Conservation (phyloP, 768 basidiomycete species). For the Dentipellis fragilis region DNA sequence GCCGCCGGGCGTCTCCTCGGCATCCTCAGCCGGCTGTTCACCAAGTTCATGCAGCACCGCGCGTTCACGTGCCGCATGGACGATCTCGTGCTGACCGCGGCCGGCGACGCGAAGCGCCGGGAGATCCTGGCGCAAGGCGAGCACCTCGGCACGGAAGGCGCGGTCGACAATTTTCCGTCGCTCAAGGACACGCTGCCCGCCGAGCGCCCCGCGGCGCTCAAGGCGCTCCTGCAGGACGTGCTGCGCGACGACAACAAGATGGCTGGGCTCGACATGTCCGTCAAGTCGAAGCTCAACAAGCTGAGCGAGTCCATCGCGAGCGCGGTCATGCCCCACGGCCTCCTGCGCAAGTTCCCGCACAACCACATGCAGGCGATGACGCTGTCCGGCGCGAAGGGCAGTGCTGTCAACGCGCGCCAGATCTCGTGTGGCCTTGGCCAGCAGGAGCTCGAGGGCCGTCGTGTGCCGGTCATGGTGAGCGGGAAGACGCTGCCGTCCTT, state of each 20-base stretch:
- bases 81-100: conserved; percentile 81
- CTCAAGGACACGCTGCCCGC: conserved; percentile 38
- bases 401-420: conserved; percentile 92
- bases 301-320: conserved; percentile 89
- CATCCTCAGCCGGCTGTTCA: conserved; percentile 87
- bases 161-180: conserved; percentile 85
- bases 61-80: conserved; percentile 99
- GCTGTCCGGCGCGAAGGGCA: conserved; percentile 94
- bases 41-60: conserved; percentile 92
- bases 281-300: conserved; percentile 76
- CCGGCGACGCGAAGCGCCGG: conserved; percentile 62
- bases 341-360: conserved; percentile 89
- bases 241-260: conserved; percentile 93
- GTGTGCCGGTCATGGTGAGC: conserved; percentile 98
- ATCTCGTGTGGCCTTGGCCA: conserved; percentile 98
- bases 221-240: conserved; percentile 76
- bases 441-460: conserved; percentile 95
- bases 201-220: conserved; percentile 49
- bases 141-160: conserved; percentile 75
- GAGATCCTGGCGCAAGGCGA: conserved; percentile 58
- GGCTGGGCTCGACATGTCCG: conserved; percentile 91
- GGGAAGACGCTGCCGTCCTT: conserved; percentile 98
- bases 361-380: conserved; percentile 99
- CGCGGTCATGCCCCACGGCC: conserved; percentile 72
- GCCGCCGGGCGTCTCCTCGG: conserved; percentile 86